Conservation (phyloP, 495 filamentous ascomycete species). For the Emericellopsis terricola region DNA sequence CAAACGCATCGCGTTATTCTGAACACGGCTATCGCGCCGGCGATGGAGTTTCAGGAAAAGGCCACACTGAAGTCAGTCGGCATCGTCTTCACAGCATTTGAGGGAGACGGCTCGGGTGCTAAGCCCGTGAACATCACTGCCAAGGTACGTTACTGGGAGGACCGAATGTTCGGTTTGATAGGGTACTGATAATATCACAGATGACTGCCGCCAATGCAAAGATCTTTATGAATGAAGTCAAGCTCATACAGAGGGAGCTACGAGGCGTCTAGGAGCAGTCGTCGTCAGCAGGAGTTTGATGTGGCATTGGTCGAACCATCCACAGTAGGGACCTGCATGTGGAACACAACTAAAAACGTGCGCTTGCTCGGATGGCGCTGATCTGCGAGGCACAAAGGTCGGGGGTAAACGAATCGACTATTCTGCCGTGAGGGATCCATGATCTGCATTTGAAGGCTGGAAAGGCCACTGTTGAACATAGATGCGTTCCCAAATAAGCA, state of each 20-base stretch:
- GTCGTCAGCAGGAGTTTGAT: too few species aligned
- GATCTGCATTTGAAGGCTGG: too few species aligned
- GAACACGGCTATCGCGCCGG: slow-evolving; percentile 57
- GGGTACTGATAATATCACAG: slow-evolving; percentile 11
- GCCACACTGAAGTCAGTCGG: slow-evolving; percentile 38
- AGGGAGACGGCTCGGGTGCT: slow-evolving; percentile 34
- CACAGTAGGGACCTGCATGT: too few species aligned
- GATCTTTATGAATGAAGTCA: slow-evolving; percentile 9
- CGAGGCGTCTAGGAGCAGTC: slow-evolving; percentile 1
- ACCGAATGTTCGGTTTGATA: not conserved
- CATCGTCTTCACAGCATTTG: slow-evolving; percentile 35
- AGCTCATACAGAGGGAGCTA: slow-evolving; percentile 3
- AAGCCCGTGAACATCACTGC: slow-evolving; percentile 44
- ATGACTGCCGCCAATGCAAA: slow-evolving; percentile 27
- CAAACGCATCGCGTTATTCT: slow-evolving; percentile 72
- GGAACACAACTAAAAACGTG: too few species aligned
- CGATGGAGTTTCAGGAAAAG: slow-evolving; percentile 55
- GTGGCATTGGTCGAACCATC: too few species aligned
- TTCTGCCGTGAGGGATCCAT: too few species aligned
- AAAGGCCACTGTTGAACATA: too few species aligned
- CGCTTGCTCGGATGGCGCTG: too few species aligned
- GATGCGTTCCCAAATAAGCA: too few species aligned
- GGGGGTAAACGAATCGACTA: too few species aligned
- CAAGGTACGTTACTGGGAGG: slow-evolving; percentile 36
- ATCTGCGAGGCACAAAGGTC: too few species aligned